Evolutionary conservation across 1,284 basidiomycete species (phyloP), one percentile per base, ranked within the genome.

Genomic region (Xerocomus nothofagi): DNA sequence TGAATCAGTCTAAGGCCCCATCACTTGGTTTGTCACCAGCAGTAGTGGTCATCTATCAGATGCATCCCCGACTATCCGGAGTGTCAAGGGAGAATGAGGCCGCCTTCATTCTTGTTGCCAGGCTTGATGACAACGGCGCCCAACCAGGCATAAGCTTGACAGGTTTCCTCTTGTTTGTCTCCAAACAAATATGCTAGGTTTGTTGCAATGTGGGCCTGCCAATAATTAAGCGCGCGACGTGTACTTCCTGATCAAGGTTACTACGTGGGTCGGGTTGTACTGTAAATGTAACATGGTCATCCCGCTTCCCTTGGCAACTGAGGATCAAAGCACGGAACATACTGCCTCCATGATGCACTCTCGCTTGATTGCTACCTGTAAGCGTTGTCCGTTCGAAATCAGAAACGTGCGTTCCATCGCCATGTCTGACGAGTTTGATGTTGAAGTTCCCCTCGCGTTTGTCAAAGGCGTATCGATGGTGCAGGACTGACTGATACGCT

Each of bases 351-450:
- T 27, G 8, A 27, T 10, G 14, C 24, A 20, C 20, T 31, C 48
- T n/a, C 12, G 26, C 36, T 18, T 27, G 44, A 39, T 5, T 33
- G 21, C 14, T 30, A 43, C 21, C n/a, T n/a, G n/a, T n/a, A n/a
- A 24, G 36, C 15, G 36, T 17, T 27, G n/a, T 37, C 30, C 29
- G 15, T 26, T n/a, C 18, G 15, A 23, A 20, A 23, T 44, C 15
- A 8, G n/a, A 48, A 37, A 50, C 32, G 47, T 50, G 39, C 15
- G 21, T 40, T 23, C 14, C 40, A 34, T 44, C 40, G 15, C 50
- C 33, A 33, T 21, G 24, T 50, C 32, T 29, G 52, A 42, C 29
- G n/a, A n/a, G 30, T 24, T 33, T 34, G 32, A 38, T 33, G 27
- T n/a, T 8, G 44, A 26, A 44, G 29, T 17, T 15, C 27, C 30